Evolutionary conservation across 306 rosid genomes (phyloP).

Genomic region (Dryas alaskensis): DNA sequence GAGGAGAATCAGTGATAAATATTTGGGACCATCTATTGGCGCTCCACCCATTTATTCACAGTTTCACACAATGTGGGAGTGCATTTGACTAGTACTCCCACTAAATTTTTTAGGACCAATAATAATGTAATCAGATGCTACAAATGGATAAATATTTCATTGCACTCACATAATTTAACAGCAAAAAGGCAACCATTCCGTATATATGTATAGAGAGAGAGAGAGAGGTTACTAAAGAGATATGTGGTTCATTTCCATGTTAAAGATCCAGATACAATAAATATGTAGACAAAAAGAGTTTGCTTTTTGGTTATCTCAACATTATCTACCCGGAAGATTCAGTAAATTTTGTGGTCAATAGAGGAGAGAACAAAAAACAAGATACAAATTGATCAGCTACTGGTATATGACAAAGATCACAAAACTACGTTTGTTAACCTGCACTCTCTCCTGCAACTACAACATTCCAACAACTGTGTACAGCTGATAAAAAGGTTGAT

Average conservation of each 20-base stretch:
- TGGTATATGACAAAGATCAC: slow-evolving; percentile 17
- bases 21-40: too few species aligned
- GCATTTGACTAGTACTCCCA: too few species aligned
- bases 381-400: slow-evolving; percentile 23
- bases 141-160: background rate
- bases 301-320: slow-evolving; percentile 17
- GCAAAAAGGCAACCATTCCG: background rate
- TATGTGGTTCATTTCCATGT: slow-evolving; percentile 1
- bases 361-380: background rate
- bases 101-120: too few species aligned
- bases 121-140: too few species aligned
- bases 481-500: slow-evolving; percentile 29
- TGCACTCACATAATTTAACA: background rate
- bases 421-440: slow-evolving; percentile 30
- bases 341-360: slow-evolving; percentile 13
- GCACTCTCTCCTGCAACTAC: slow-evolving; percentile 37
- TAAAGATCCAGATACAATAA: slow-evolving; percentile 15
- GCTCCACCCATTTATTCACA: too few species aligned
- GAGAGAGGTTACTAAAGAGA: background rate
- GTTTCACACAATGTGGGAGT: too few species aligned
- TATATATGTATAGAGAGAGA: background rate
- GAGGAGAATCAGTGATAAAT: too few species aligned
- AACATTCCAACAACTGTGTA: slow-evolving; percentile 28
- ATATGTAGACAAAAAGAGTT: background rate
- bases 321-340: background rate